phyloP scores from a whole-genome alignment of 1,139 yeast species.

The Yamadazyma pseudoaaseri region DNA sequence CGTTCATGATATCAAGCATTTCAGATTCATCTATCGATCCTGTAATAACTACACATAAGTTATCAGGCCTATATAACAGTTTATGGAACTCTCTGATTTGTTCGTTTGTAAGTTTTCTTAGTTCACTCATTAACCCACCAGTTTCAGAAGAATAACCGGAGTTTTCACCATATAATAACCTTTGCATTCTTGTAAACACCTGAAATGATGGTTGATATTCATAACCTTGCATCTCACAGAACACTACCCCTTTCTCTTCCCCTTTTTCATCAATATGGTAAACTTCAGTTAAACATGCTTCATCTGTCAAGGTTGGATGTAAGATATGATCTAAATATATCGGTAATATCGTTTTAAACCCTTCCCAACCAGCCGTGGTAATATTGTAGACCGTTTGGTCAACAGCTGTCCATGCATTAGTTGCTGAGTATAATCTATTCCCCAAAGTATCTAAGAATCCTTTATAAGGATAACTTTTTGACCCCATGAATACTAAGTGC shows the following conservation, averaged over 20 bases:
- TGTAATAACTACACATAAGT: slow-evolving; percentile 75
- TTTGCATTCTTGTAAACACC: slow-evolving; percentile 61
- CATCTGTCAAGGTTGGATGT: slow-evolving; percentile 83
- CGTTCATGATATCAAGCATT: slow-evolving; percentile 55
- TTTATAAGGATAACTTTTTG: slow-evolving; percentile 83
- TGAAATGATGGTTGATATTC: slow-evolving; percentile 80
- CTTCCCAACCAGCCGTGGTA: slow-evolving; percentile 95
- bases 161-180: slow-evolving; percentile 52
- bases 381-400: slow-evolving; percentile 95
- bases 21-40: slow-evolving; percentile 82
- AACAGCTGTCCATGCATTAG: slow-evolving; percentile 97
- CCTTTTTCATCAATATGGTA: slow-evolving; percentile 91
- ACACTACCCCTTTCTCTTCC: slow-evolving; percentile 94
- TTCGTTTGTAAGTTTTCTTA: slow-evolving; percentile 70
- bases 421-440: slow-evolving; percentile 76
- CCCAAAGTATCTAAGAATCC: slow-evolving; percentile 89
- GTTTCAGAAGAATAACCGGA: slow-evolving; percentile 93
- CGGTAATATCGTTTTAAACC: slow-evolving; percentile 80
- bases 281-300: slow-evolving; percentile 91
- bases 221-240: slow-evolving; percentile 95
- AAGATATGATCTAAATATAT: slow-evolving; percentile 86
- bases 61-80: slow-evolving; percentile 74
- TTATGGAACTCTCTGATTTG: slow-evolving; percentile 76
- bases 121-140: slow-evolving; percentile 82
- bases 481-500: slow-evolving; percentile 94